A percentile compares a stretch with the other conserved stretches of the same genome.
phyloP scores from a whole-genome alignment of 352 stramenopile genomes.

The Phytophthora europaea region DNA sequence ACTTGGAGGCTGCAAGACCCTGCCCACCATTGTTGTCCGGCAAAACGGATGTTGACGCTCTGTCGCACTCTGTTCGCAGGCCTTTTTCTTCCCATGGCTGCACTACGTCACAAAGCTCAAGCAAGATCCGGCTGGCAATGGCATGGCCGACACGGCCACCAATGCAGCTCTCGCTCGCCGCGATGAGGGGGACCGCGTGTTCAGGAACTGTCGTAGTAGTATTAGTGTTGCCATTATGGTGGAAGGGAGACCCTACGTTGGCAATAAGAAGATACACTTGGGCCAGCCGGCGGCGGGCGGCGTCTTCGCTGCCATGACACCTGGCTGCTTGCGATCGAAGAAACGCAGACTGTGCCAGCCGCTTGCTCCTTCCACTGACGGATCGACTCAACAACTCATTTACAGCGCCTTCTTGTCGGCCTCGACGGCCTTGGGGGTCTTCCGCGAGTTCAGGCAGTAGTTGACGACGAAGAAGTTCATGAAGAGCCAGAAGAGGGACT shows the following conservation, averaged over 20 bases:
- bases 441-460: conserved; percentile 76
- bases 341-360: conserved; percentile 11
- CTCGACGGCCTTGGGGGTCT: conserved; percentile 35
- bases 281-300: conserved; percentile 18
- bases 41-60: neutral
- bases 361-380: conserved; percentile 35
- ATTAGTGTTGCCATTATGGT: conserved; percentile 40
- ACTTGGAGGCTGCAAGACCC: neutral
- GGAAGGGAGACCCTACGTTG: conserved; percentile 39
- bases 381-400: conserved; percentile 38
- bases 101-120: conserved; percentile 23
- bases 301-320: conserved; percentile 5
- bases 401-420: conserved; percentile 46
- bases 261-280: conserved; percentile 46
- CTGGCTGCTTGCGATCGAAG: conserved; percentile 13
- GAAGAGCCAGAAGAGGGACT: conserved; percentile 96
- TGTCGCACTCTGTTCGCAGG: conserved; percentile 19
- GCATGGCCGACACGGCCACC: neutral
- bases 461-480: conserved; percentile 96
- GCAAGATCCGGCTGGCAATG: neutral
- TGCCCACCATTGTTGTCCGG: neutral
- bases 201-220: conserved; percentile 42
- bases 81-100: conserved; percentile 33
- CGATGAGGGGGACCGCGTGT: neutral
- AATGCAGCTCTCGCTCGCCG: neutral